Evolutionary conservation across 108 stramenopile species (phyloP).

Genomic region (Chaetoceros tenuissimus): DNA sequence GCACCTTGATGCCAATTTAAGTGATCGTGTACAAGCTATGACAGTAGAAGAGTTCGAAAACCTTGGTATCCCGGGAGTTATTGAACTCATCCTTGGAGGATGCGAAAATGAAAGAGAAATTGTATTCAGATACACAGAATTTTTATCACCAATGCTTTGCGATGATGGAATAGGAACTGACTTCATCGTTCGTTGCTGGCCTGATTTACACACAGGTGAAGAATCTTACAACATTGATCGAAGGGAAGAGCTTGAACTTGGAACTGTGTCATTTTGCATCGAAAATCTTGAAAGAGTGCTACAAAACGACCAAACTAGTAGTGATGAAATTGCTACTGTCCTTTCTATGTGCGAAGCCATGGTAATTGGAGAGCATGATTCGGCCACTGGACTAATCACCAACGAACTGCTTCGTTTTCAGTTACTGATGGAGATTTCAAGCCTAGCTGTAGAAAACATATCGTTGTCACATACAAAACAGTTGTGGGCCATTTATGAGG

Average conservation of each 20-base stretch:
- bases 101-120: background rate
- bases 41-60: background rate
- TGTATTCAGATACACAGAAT: background rate
- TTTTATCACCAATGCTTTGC: background rate
- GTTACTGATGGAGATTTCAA: too few species aligned
- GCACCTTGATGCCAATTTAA: background rate
- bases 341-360: too few species aligned
- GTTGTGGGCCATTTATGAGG: too few species aligned
- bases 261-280: background rate
- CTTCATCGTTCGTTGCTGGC: background rate
- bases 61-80: background rate
- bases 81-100: background rate
- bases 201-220: background rate
- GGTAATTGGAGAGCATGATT: too few species aligned
- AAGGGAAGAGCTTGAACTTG: background rate
- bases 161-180: background rate
- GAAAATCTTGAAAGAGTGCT: background rate
- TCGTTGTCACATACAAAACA: too few species aligned
- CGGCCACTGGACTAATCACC: too few species aligned
- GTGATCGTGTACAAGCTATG: background rate
- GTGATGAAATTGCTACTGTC: too few species aligned
- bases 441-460: conserved; percentile 4
- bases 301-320: too few species aligned
- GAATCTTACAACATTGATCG: background rate
- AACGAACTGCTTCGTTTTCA: too few species aligned